Percentiles rank a stretch among this genome's conserved stretches.
Conservation (phyloP, 768 basidiomycete species). For the Leccinum subtestaceum region DNA sequence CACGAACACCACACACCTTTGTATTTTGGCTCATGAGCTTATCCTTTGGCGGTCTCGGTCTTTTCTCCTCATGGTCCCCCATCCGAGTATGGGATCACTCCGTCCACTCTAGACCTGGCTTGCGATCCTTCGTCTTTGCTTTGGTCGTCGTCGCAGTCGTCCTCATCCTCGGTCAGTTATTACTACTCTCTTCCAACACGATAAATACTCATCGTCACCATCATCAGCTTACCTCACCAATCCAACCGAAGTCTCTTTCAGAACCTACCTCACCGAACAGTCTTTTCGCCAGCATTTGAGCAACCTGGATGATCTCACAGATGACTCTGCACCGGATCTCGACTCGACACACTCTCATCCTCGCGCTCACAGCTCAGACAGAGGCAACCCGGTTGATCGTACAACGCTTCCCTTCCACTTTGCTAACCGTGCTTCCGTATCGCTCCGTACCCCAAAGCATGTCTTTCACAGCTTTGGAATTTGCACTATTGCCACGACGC, state of each 20-base stretch:
- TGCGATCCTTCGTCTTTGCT: slow-evolving; percentile 68
- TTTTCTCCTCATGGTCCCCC: slow-evolving; percentile 57
- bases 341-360: slow-evolving; percentile 25
- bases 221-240: slow-evolving; percentile 88
- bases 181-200: background rate
- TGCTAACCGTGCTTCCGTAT: slow-evolving; percentile 88
- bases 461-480: slow-evolving; percentile 84
- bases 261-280: slow-evolving; percentile 93
- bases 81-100: slow-evolving; percentile 49
- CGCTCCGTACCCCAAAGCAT: slow-evolving; percentile 87
- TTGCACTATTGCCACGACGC: slow-evolving; percentile 70
- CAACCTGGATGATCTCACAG: slow-evolving; percentile 67
- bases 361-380: slow-evolving; percentile 26
- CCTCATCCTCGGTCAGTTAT: slow-evolving; percentile 64
- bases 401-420: slow-evolving; percentile 63
- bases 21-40: slow-evolving; percentile 61
- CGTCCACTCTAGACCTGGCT: slow-evolving; percentile 56
- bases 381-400: slow-evolving; percentile 20
- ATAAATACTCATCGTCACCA: slow-evolving; percentile 2
- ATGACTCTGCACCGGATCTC: slow-evolving; percentile 44
- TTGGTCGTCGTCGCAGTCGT: slow-evolving; percentile 66
- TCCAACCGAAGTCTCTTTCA: slow-evolving; percentile 90
- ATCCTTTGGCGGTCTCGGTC: slow-evolving; percentile 59
- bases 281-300: slow-evolving; percentile 94
- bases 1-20: slow-evolving; percentile 42